phyloP scores from a whole-genome alignment of 805 yeast species.

The Candida argentea region DNA sequence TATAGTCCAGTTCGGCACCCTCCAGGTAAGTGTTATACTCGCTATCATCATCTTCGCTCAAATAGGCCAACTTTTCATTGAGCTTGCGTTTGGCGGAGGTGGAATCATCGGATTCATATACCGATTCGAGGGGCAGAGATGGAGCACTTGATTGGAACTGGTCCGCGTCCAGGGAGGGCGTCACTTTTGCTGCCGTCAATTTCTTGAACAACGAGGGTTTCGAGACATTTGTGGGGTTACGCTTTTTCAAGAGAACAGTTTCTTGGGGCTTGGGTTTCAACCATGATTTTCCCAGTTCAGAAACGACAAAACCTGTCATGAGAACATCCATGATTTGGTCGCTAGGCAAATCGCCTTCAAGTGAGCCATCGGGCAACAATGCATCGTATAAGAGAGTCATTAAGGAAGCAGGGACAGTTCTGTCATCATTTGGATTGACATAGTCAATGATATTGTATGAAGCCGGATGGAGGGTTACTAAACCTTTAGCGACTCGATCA shows the following conservation, averaged over 20 bases:
- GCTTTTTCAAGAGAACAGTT: constrained; percentile 21
- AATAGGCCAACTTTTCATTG: constrained; percentile 41
- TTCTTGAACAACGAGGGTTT: constrained; percentile 13
- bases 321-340: constrained; percentile 51
- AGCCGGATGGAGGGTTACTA: constrained; percentile 25
- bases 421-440: constrained; percentile 43
- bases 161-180: constrained; percentile 32
- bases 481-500: constrained; percentile 44
- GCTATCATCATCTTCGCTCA: constrained; percentile 41
- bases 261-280: constrained; percentile 36
- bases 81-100: constrained; percentile 33
- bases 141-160: no score
- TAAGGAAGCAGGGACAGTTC: constrained; percentile 37
- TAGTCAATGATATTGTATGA: constrained; percentile 39
- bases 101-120: constrained; percentile 25
- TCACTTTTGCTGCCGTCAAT: constrained; percentile 14
- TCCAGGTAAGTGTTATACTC: no score
- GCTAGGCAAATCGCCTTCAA: constrained; percentile 44
- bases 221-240: constrained; percentile 10
- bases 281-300: constrained; percentile 37
- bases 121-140: no score
- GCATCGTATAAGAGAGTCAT: constrained; percentile 29
- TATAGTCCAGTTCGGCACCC: constrained; percentile 42
- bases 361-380: constrained; percentile 34
- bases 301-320: constrained; percentile 52